These are phyloP conservation scores for Fraxinus sp. DNA, from an alignment of 305 asterid species.

Conservation along the genomic window DNA sequence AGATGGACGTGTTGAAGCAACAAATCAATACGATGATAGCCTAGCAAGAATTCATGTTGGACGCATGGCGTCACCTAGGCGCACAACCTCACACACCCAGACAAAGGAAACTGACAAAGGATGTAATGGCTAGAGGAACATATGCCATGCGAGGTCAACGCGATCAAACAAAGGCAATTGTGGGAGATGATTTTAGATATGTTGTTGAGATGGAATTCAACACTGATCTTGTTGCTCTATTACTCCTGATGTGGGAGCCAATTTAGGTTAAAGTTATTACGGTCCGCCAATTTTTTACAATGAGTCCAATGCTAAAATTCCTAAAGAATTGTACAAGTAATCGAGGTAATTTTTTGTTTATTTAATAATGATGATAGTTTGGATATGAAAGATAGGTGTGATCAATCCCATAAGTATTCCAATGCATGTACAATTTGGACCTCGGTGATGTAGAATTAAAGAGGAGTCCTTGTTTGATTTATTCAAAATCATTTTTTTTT, in stretches of 20 bases:
- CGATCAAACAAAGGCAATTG: not conserved
- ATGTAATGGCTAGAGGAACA: not conserved
- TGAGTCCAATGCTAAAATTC: not conserved
- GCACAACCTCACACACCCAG: not conserved
- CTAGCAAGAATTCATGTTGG: not conserved
- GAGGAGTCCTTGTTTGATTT: not conserved
- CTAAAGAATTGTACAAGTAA: not conserved
- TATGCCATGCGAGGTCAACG: not conserved
- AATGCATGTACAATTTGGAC: not conserved
- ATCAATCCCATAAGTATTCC: not conserved
- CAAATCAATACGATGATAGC: not conserved
- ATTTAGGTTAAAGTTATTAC: not conserved
- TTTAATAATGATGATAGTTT: not conserved
- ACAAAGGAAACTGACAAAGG: not conserved
- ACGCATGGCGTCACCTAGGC: not conserved
- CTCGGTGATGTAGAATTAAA: not conserved
- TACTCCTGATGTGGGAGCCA: not conserved
- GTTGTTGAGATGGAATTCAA: not conserved
- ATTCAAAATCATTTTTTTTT: not conserved
- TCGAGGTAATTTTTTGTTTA: not conserved
- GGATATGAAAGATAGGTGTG: not conserved
- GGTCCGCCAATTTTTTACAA: not conserved
- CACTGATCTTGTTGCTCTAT: not conserved
- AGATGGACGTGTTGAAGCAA: not conserved
- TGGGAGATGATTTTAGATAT: not conserved